Evolutionary conservation across 371 early-diverging fungal genomes (phyloP).

Genomic region (Conidiobolus incongruus): DNA sequence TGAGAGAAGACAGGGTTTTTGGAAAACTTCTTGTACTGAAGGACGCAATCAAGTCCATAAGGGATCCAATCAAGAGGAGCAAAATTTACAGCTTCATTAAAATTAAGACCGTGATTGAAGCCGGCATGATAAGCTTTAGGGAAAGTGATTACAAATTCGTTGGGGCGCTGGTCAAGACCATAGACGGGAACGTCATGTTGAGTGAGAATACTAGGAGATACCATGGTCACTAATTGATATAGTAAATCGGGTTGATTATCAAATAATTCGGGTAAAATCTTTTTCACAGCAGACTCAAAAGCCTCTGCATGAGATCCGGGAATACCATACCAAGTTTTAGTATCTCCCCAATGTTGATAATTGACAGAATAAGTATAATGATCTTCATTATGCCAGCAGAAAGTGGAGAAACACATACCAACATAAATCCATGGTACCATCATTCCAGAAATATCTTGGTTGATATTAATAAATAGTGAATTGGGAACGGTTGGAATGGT

Average conservation of each 20-base stretch:
- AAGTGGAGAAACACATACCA: constrained; percentile 86
- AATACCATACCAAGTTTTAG: constrained; percentile 93
- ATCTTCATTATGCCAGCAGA: constrained; percentile 95
- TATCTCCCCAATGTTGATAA: constrained; percentile 88
- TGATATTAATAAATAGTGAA: constrained; percentile 67
- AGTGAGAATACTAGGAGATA: constrained; percentile 47
- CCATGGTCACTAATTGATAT: constrained; percentile 76
- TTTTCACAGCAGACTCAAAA: constrained; percentile 66
- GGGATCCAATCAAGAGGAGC: constrained; percentile 79
- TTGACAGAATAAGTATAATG: constrained; percentile 89
- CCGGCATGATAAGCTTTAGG: constrained; percentile 89
- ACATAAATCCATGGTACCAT: constrained; percentile 92
- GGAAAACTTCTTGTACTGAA: constrained; percentile 50
- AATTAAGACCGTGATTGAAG: constrained; percentile 91
- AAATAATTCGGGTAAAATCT: constrained; percentile 68
- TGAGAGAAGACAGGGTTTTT: constrained; percentile 82
- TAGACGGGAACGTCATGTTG: constrained; percentile 47
- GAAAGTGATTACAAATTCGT: constrained; percentile 86
- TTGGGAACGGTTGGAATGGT: constrained; percentile 52
- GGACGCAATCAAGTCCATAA: constrained; percentile 51
- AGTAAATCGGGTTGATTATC: constrained; percentile 75
- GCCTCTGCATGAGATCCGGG: constrained; percentile 52
- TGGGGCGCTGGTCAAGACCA: constrained; percentile 70
- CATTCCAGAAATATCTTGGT: constrained; percentile 66
- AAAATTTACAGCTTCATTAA: constrained; percentile 92